Evolutionary conservation across 441 rosid genomes (phyloP), one percentile per base, ranked within the genome.

Genomic region (Flueggea neowawraea): DNA sequence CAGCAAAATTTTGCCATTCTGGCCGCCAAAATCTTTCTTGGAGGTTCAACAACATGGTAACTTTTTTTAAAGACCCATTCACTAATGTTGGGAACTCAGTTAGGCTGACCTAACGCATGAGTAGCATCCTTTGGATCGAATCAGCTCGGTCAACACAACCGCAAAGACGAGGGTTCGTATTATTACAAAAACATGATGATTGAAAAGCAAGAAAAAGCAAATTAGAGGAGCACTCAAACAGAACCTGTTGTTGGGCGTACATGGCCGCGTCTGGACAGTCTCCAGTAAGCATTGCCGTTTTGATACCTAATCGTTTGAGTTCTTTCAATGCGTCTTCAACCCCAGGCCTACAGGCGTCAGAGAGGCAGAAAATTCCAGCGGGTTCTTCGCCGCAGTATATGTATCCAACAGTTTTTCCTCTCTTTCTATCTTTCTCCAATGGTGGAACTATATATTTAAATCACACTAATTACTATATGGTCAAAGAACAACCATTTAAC

Each of bases 221-320:
- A 15, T 11, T 0, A 48, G 6, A 14, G 0, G 39, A 14, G 31
- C 8, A 1, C 36, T 15, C 13, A 58, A 41, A 44, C n/a, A 10
- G 12, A 16, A 86, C 98, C 91, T 88, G 84, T 73, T 82, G 79
- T 63, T 94, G 96, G 16, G 85, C 86, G 57, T 83, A 75, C 75
- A 76, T 70, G 52, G 99, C 97, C 0, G 87, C 75, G 2, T 69
- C 85, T 69, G 80, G 75, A 71, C 77, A 77, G 70, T 95, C 99
- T 66, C 99, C 99, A 0, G 97, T 91, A 32, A 95, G 84, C 92
- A 95, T 89, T 9, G 83, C 94, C 3, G 90, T 74, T 74, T 70
- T 86, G 50, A 95, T 80, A 11, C 76, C 81, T 50, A 89, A 17
- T 36, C 67, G 73, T 57, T 86, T 87, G 9, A 95, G 84, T 44